These are phyloP conservation scores for Amanita muscaria DNA, from an alignment of 768 basidiomycete species.

Conservation along the genomic window DNA sequence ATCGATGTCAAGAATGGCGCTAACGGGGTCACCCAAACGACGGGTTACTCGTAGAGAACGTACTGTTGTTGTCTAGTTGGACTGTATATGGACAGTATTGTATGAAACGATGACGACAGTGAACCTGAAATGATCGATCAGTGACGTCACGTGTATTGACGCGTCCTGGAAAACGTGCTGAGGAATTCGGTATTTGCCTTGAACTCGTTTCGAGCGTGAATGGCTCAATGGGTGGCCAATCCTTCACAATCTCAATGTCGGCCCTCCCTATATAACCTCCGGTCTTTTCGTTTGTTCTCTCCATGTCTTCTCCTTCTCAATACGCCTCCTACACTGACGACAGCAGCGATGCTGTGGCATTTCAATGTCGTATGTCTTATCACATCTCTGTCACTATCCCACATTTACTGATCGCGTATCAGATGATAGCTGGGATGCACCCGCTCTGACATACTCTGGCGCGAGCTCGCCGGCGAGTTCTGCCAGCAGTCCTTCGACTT, in stretches of 20 bases:
- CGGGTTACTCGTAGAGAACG: no score
- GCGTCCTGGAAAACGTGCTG: no score
- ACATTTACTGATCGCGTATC: not conserved
- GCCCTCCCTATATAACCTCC: not conserved
- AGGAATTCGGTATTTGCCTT: not conserved
- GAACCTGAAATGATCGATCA: not conserved
- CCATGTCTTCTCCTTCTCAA: not conserved
- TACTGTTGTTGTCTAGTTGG: not conserved
- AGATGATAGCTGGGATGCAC: conserved; percentile 1
- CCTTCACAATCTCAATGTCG: not conserved
- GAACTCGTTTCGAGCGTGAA: conserved; percentile 5
- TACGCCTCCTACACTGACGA: not conserved
- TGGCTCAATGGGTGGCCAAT: not conserved
- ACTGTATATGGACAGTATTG: no score
- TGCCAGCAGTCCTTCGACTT: not conserved
- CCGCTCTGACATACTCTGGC: not conserved
- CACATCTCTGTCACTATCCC: not conserved
- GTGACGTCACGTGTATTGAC: conserved; percentile 4
- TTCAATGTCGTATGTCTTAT: not conserved
- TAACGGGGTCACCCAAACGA: not conserved
- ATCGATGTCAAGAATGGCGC: not conserved
- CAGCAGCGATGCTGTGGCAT: not conserved
- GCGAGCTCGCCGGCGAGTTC: conserved; percentile 5
- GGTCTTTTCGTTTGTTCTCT: not conserved
- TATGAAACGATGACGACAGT: no score